Evolutionary conservation across 805 yeast species (phyloP), one percentile per base, ranked within the genome.

Genomic region (Hanseniaspora vineae): DNA sequence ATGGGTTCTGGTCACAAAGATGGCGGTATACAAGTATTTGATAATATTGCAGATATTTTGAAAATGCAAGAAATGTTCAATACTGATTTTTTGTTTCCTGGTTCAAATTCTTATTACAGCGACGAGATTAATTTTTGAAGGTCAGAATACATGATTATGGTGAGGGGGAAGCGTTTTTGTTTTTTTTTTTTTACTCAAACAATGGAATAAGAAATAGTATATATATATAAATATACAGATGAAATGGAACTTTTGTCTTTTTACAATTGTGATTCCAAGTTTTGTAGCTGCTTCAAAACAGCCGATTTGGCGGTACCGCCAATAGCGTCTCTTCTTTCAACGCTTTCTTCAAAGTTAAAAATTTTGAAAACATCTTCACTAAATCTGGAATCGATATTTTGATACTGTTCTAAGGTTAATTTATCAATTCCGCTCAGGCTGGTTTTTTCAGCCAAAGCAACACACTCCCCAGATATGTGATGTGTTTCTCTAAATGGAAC

Each of bases 401-500:
- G 71, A 66, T 84, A 87, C 64, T 90, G 96, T 46, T 75, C 83
- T 46, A 85, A 63, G 3, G 84, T 66, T 58, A 92, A 72, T 64
- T 88, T 70, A 65, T 92, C 97, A 62, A 92, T 92, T 46, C 97
- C 97, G 8, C 81, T 69, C 42, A 86, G 69, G 18, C 75, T 75
- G 51, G 72, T 66, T 51, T 77, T 89, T 70, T 92, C 99, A 6
- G 97, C 96, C 42, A 69, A 66, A 52, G 95, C 80, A 43, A 92
- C 99, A 69, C 97, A 92, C 66, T 88, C 96, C 49, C 99, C 99
- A 6, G 97, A 87, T 52, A 92, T 92, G 66, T 92, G 97, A 69
- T 92, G 99, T 1, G 98, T 92, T 69, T 92, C 97, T 72, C 99
- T 86, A 71, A 92, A 92, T 49, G 98, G 98, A 55, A 92, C 98